phyloP scores from a whole-genome alignment of 2,329 filamentous ascomycete genomes.

The Apiospora kogelbergensis region DNA sequence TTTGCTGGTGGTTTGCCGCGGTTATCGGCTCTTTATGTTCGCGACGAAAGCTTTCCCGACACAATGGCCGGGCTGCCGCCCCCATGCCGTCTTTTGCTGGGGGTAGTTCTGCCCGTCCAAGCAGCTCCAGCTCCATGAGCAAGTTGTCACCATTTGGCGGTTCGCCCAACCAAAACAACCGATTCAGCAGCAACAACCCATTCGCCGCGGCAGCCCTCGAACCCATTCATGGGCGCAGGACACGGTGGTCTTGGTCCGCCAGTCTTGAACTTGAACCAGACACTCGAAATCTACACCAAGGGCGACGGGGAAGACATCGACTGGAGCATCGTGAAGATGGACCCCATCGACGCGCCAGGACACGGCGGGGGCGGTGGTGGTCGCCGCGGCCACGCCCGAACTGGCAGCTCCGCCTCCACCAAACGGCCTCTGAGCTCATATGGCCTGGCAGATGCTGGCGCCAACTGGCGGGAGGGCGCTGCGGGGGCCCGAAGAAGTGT shows the following conservation, averaged over 20 bases:
- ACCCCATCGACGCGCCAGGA: slow-evolving; percentile 28
- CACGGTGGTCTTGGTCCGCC: slow-evolving; percentile 30
- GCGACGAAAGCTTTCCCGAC: slow-evolving; percentile 81
- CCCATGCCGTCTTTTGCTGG: slow-evolving; percentile 50
- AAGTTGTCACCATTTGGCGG: slow-evolving; percentile 16
- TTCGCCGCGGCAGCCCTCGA: slow-evolving; percentile 42
- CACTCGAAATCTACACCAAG: slow-evolving; percentile 61
- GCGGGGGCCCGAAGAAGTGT: slow-evolving; percentile 53
- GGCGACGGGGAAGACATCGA: slow-evolving; percentile 53
- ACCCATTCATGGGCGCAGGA: slow-evolving; percentile 25
- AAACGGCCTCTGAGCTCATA: slow-evolving; percentile 55
- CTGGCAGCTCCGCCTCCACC: slow-evolving; percentile 21
- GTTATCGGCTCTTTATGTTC: slow-evolving; percentile 78
- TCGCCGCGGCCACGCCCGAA: slow-evolving; percentile 27
- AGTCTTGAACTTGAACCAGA: slow-evolving; percentile 43
- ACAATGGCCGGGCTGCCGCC: slow-evolving; percentile 70
- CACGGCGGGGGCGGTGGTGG: slow-evolving; percentile 17
- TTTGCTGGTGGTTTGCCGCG: slow-evolving; percentile 73
- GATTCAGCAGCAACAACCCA: slow-evolving; percentile 63
- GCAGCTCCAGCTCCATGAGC: slow-evolving; percentile 33
- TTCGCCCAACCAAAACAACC: slow-evolving; percentile 26
- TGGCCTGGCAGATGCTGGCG: slow-evolving; percentile 53
- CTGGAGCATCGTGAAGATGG: slow-evolving; percentile 58
- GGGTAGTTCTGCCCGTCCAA: slow-evolving; percentile 32
- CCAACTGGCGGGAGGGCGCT: slow-evolving; percentile 48